phyloP scores from a whole-genome alignment of 345 rosid species.

The Gossypium mustelinum region DNA sequence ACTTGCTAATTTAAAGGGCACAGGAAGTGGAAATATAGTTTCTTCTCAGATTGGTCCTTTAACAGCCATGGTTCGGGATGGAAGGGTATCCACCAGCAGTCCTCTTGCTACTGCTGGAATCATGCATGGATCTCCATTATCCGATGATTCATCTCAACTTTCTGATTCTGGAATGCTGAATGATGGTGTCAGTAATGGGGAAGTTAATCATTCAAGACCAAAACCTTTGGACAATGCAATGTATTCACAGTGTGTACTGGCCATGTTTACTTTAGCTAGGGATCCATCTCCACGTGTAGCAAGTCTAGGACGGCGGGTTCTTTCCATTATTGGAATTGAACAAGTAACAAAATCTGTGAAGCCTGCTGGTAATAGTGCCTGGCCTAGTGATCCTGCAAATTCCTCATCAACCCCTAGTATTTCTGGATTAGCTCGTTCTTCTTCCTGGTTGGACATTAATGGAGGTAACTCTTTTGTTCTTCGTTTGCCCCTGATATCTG shows the following conservation, averaged over 20 bases:
- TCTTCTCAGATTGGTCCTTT: slow-evolving; percentile 73
- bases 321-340: slow-evolving; percentile 90
- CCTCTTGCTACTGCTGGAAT: slow-evolving; percentile 80
- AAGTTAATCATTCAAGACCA: slow-evolving; percentile 51
- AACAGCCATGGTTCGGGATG: slow-evolving; percentile 55
- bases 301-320: slow-evolving; percentile 69
- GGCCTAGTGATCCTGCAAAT: slow-evolving; percentile 51
- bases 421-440: slow-evolving; percentile 82
- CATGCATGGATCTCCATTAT: slow-evolving; percentile 93
- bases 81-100: slow-evolving; percentile 77
- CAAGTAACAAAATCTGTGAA: slow-evolving; percentile 70
- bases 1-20: slow-evolving; percentile 59
- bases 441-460: slow-evolving; percentile 96
- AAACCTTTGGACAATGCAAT: slow-evolving; percentile 71
- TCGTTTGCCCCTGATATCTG: not conserved
- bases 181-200: slow-evolving; percentile 80
- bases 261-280: slow-evolving; percentile 82
- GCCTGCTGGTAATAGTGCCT: slow-evolving; percentile 34
- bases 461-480: slow-evolving; percentile 44
- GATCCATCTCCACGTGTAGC: slow-evolving; percentile 95
- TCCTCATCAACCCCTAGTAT: slow-evolving; percentile 50
- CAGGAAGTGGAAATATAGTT: slow-evolving; percentile 70
- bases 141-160: slow-evolving; percentile 94
- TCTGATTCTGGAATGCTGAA: slow-evolving; percentile 83
- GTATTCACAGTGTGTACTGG: slow-evolving; percentile 71